Percentiles rank a stretch among this genome's conserved stretches.
These are phyloP conservation scores for Helianthus tuberosus DNA, from an alignment of 129 eudicot species.

Conservation along the genomic window DNA sequence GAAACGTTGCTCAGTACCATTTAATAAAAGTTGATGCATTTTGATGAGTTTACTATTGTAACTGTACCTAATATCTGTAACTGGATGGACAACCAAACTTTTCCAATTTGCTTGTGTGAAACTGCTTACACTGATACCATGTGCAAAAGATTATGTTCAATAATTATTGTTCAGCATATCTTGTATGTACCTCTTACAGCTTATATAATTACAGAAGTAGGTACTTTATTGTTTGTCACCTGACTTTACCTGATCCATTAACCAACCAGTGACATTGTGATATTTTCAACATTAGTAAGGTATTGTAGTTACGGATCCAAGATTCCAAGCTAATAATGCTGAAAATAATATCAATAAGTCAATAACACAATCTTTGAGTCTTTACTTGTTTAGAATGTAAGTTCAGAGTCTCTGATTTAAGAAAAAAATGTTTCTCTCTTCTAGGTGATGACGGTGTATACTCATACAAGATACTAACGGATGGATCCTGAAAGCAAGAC, in stretches of 20 bases:
- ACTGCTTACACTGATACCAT: background rate
- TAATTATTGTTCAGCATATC: background rate
- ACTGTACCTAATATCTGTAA: background rate
- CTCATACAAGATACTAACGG: slow-evolving; percentile 15
- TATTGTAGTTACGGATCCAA: background rate
- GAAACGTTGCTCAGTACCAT: background rate
- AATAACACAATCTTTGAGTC: background rate
- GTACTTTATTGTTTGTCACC: background rate
- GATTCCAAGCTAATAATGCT: background rate
- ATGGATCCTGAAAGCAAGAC: slow-evolving; percentile 80
- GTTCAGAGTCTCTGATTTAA: background rate
- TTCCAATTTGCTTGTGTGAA: slow-evolving; percentile 6
- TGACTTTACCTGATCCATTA: background rate
- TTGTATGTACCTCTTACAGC: slow-evolving; percentile 1
- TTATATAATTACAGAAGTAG: background rate
- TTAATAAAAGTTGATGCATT: background rate
- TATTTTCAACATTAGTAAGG: background rate
- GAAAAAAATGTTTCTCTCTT: slow-evolving; percentile 14
- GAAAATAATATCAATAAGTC: background rate
- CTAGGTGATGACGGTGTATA: slow-evolving; percentile 45
- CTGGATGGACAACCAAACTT: background rate
- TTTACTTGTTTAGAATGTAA: background rate
- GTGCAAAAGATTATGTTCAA: slow-evolving; percentile 8
- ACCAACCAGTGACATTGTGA: slow-evolving; percentile 2
- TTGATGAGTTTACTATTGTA: background rate